Evolutionary conservation across 805 yeast species (phyloP).

Genomic region (Sugiyamaella americana): DNA sequence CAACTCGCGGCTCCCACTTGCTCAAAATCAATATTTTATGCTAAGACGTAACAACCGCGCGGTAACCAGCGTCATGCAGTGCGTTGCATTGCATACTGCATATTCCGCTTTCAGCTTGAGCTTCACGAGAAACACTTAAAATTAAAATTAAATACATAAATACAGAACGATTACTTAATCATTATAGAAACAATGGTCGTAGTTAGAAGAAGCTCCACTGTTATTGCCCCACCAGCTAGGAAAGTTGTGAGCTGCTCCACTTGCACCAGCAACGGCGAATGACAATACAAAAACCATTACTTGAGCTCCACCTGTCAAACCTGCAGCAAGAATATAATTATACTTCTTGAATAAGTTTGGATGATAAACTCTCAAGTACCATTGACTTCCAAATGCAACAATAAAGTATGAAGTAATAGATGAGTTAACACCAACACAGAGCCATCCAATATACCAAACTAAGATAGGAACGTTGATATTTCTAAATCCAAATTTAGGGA

Average conservation of each 20-base stretch:
- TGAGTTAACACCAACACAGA: constrained; percentile 31
- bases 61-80: no score
- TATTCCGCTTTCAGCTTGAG: no score
- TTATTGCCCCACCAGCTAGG: constrained; percentile 34
- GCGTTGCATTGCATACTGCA: no score
- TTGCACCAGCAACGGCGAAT: constrained; percentile 32
- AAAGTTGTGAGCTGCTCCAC: constrained; percentile 29
- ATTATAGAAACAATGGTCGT: constrained; percentile 14
- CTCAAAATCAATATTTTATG: no score
- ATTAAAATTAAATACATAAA: no score
- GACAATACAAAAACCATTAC: constrained; percentile 31
- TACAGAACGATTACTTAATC: constrained; percentile 1
- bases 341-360: constrained; percentile 49
- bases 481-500: constrained; percentile 30
- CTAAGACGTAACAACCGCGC: no score
- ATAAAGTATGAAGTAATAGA: constrained; percentile 30
- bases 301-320: constrained; percentile 44
- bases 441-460: constrained; percentile 33
- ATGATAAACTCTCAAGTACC: constrained; percentile 38
- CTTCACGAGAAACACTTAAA: no score
- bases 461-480: constrained; percentile 26
- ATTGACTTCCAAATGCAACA: constrained; percentile 42
- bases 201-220: constrained; percentile 3
- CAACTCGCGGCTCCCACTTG: no score
- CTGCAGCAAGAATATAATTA: constrained; percentile 45